Conservation (phyloP, 345 rosid genomes). For the Eucalyptus marginata region DNA sequence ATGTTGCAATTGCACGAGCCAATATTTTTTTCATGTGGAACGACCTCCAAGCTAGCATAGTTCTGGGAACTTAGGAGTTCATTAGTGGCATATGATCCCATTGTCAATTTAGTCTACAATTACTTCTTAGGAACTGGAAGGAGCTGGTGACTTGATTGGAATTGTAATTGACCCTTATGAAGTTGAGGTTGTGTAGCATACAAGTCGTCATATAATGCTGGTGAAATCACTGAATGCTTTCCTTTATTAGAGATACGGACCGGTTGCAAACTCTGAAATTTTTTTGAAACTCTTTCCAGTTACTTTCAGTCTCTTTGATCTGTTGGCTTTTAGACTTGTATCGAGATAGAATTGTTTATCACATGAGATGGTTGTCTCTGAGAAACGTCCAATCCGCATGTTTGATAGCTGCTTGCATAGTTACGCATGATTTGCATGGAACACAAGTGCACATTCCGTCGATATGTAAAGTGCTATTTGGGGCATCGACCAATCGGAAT, state of each 20-base stretch:
- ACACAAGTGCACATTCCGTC: not conserved
- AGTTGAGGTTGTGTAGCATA: not conserved
- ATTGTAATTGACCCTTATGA: not conserved
- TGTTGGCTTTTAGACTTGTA: not conserved
- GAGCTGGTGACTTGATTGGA: not conserved
- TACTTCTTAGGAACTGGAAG: not conserved
- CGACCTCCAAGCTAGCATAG: not conserved
- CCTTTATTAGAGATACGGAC: not conserved
- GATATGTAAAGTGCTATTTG: not conserved
- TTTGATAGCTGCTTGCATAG: not conserved
- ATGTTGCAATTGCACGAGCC: not conserved
- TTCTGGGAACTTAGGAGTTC: not conserved
- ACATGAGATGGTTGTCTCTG: no score
- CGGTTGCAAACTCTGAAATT: not conserved
- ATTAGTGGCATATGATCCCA: not conserved
- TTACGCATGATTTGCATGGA: not conserved
- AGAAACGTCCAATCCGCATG: not conserved
- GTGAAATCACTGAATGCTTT: not conserved
- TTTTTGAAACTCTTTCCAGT: not conserved
- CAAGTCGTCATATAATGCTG: not conserved
- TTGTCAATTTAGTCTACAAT: not conserved
- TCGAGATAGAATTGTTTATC: not conserved
- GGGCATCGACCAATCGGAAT: not conserved
- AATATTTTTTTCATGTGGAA: not conserved
- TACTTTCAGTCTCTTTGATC: not conserved